Evolutionary conservation across 345 rosid genomes (phyloP).

Genomic region (Linum tenue): DNA sequence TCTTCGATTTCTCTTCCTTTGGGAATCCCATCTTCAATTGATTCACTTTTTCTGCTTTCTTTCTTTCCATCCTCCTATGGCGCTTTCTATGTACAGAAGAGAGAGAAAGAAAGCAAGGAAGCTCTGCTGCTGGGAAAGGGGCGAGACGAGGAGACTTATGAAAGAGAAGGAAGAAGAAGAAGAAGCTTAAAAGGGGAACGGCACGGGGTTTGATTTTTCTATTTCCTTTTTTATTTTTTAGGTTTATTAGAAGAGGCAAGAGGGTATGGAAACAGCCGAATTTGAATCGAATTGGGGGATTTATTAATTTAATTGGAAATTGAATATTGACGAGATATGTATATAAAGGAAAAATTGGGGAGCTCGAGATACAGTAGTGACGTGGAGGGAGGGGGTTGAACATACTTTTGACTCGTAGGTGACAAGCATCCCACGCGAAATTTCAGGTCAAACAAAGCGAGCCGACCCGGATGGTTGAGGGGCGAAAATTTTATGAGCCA

Average conservation of each 20-base stretch:
- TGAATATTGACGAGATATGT: background rate
- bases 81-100: background rate
- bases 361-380: no score
- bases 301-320: background rate
- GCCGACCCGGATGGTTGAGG: no score
- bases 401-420: no score
- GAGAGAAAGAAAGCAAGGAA: background rate
- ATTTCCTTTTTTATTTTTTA: no score
- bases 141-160: background rate
- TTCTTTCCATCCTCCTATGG: background rate
- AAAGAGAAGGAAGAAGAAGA: background rate
- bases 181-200: background rate
- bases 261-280: background rate
- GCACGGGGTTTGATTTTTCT: constrained; percentile 1
- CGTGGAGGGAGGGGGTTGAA: no score
- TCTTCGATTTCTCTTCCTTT: constrained; percentile 50
- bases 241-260: background rate
- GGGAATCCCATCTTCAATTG: constrained; percentile 48
- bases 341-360: no score
- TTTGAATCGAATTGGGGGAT: background rate
- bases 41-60: background rate
- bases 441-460: no score
- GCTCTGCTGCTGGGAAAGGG: constrained; percentile 7
- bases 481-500: no score
- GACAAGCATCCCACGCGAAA: no score